Conservation (phyloP, 176 grass and related monocot genomes). For the Aegilops sharonensis region DNA sequence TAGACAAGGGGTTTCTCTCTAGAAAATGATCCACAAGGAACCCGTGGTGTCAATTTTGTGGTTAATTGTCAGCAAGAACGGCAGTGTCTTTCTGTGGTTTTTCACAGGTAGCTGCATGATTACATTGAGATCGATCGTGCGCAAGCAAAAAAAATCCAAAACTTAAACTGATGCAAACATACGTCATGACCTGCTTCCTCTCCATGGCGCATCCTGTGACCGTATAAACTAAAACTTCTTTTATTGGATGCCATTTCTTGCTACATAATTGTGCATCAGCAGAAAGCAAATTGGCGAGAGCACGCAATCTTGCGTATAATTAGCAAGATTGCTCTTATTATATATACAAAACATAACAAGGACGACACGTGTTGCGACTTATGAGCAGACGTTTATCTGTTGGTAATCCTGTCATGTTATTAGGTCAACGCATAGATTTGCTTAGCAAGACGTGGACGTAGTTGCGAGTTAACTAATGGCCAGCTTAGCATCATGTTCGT, state of each 20-base stretch:
- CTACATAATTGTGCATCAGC: not conserved
- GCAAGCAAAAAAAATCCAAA: no score
- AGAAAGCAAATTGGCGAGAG: no score
- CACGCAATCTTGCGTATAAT: no score
- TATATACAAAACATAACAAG: not conserved
- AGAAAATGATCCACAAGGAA: not conserved
- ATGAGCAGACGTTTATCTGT: not conserved
- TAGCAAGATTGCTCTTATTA: not conserved
- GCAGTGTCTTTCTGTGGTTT: not conserved
- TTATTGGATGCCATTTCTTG: not conserved
- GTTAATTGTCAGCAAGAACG: not conserved
- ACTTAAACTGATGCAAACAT: no score
- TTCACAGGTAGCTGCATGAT: not conserved
- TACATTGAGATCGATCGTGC: no score
- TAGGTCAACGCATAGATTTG: not conserved
- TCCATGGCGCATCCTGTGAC: not conserved
- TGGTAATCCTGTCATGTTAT: not conserved
- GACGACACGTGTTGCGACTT: not conserved
- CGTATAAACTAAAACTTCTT: not conserved
- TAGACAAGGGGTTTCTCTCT: not conserved
- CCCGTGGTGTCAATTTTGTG: not conserved
- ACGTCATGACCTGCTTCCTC: not conserved
- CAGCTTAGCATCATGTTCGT: not conserved
- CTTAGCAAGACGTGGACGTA: not conserved
- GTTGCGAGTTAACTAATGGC: not conserved